phyloP scores from a whole-genome alignment of 306 rosid genomes.

The Chamaecrista fasciculata region DNA sequence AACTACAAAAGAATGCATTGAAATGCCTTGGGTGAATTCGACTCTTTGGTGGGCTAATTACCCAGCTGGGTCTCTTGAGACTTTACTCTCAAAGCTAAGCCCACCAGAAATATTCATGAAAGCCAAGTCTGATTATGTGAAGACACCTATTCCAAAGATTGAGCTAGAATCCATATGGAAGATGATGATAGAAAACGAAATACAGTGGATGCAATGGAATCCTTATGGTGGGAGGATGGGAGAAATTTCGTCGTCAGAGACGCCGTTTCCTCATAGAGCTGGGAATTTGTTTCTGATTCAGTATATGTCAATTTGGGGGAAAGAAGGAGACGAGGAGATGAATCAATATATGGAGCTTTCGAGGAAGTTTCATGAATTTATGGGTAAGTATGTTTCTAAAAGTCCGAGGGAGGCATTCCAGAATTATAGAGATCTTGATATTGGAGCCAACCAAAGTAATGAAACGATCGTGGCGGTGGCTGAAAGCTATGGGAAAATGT shows the following conservation, averaged over 20 bases:
- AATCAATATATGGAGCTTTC: background rate
- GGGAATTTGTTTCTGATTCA: conserved; percentile 37
- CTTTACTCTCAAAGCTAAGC: background rate
- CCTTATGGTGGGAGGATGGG: conserved; percentile 44
- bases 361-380: conserved; percentile 17
- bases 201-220: conserved; percentile 23
- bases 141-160: conserved; percentile 25
- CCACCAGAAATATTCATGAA: fast-evolving
- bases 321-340: background rate
- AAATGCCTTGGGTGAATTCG: conserved; percentile 46
- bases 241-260: background rate
- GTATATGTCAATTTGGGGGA: background rate
- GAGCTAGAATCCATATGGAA: conserved; percentile 14
- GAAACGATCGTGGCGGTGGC: background rate
- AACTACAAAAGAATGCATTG: conserved; percentile 27
- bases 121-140: conserved; percentile 33
- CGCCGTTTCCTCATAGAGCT: conserved; percentile 44
- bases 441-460: conserved; percentile 37
- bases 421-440: conserved; percentile 34
- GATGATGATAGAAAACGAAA: conserved; percentile 9
- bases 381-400: conserved; percentile 24
- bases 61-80: conserved; percentile 22
- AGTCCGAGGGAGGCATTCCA: conserved; percentile 30
- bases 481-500: conserved; percentile 18
- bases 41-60: background rate